Evolutionary conservation across 2,329 filamentous ascomycete genomes (phyloP).

Genomic region (Dothidotthia symphoricarpi): DNA sequence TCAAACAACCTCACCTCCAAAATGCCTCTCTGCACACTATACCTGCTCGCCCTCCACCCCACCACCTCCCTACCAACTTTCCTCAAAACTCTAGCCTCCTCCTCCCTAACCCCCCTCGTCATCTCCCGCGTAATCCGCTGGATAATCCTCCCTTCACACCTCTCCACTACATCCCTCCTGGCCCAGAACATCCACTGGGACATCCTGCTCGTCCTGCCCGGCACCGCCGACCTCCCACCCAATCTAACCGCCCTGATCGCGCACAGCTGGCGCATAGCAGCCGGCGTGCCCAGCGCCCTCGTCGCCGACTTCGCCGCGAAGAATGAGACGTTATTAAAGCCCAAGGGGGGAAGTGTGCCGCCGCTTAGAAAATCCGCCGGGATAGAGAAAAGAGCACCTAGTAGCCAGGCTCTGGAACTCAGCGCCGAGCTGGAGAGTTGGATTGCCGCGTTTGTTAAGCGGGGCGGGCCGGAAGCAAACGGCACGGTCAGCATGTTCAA

Average conservation of each 20-base stretch:
- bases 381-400: conserved; percentile 26
- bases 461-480: conserved; percentile 21
- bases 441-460: conserved; percentile 43
- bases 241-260: conserved; percentile 22
- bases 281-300: conserved; percentile 48
- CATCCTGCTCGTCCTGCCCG: conserved; percentile 48
- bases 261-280: conserved; percentile 39
- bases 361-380: conserved; percentile 32
- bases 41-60: conserved; percentile 47
- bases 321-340: conserved; percentile 43
- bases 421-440: conserved; percentile 52
- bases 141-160: conserved; percentile 49
- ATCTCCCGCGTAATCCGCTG: conserved; percentile 48
- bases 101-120: conserved; percentile 44
- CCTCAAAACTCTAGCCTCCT: conserved; percentile 38
- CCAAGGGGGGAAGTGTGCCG: conserved; percentile 36
- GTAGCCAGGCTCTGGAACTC: conserved; percentile 55
- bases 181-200: conserved; percentile 47
- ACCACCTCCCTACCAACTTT: conserved; percentile 42
- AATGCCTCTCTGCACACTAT: conserved; percentile 53
- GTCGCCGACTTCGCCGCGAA: conserved; percentile 39
- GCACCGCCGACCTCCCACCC: conserved; percentile 26
- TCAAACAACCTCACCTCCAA: neutral
- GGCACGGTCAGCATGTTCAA: conserved; percentile 63
- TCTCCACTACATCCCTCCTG: conserved; percentile 46